These are phyloP conservation scores for Alternaria solani DNA, from an alignment of 2,329 filamentous ascomycete species.

Conservation along the genomic window DNA sequence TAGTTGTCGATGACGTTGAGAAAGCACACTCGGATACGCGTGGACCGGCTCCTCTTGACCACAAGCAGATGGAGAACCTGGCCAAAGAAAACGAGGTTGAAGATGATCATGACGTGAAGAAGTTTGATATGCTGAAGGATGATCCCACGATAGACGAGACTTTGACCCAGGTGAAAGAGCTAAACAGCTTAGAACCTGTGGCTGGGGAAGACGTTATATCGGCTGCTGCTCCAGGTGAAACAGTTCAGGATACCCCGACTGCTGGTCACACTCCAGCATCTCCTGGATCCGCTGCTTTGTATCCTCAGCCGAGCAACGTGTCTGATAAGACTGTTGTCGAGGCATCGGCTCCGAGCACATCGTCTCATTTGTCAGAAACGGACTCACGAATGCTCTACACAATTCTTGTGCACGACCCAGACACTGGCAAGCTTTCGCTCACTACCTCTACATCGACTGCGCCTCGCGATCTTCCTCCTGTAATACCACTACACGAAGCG, in stretches of 20 bases:
- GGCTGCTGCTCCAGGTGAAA: not conserved
- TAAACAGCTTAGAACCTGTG: not conserved
- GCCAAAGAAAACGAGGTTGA: not conserved
- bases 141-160: slow-evolving; percentile 9
- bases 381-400: slow-evolving; percentile 29
- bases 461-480: slow-evolving; percentile 22
- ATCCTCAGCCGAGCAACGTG: not conserved
- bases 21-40: slow-evolving; percentile 40
- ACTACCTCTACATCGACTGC: slow-evolving; percentile 33
- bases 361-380: not conserved
- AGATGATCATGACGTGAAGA: slow-evolving; percentile 3
- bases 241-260: not conserved
- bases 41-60: slow-evolving; percentile 33
- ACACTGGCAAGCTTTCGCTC: slow-evolving; percentile 35
- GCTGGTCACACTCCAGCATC: not conserved
- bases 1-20: slow-evolving; percentile 35
- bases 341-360: not conserved
- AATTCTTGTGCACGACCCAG: slow-evolving; percentile 39
- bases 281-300: not conserved
- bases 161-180: not conserved
- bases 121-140: slow-evolving; percentile 26
- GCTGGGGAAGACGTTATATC: not conserved
- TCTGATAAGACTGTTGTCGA: not conserved
- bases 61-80: slow-evolving; percentile 25
- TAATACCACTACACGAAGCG: slow-evolving; percentile 40